Percentiles rank a stretch among this genome's conserved stretches.
Conservation (phyloP, 768 basidiomycete genomes). For the Suillus plorans region DNA sequence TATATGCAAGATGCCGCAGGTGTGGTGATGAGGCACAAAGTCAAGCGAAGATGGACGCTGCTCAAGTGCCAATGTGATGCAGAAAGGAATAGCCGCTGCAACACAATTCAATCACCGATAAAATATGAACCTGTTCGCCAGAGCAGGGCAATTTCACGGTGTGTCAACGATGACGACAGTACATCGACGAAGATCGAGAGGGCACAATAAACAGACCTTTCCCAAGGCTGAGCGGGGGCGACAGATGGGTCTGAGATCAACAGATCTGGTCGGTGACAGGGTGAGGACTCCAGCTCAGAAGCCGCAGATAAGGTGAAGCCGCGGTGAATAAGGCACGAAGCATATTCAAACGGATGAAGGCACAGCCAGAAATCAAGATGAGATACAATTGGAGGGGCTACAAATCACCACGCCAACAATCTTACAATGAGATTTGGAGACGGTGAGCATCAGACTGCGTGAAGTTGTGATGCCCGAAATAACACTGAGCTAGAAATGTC, state of each 20-base stretch:
- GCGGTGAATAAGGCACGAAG: background rate
- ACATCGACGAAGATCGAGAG: too few relatives aligned
- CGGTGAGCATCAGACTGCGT: background rate
- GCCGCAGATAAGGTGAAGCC: background rate
- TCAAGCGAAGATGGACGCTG: background rate
- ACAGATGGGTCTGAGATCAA: background rate
- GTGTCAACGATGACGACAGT: background rate
- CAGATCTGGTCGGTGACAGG: background rate
- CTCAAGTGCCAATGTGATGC: background rate
- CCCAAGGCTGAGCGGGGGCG: background rate
- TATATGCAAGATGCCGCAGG: conserved; percentile 18
- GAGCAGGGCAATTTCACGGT: background rate
- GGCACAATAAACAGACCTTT: background rate
- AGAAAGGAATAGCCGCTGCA: background rate
- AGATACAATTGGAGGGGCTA: background rate
- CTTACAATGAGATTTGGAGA: background rate
- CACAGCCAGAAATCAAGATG: background rate
- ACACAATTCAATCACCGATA: background rate
- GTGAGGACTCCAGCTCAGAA: background rate
- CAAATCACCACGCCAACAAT: background rate
- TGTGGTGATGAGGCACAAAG: conserved; percentile 3
- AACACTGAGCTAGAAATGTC: background rate
- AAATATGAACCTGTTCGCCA: background rate
- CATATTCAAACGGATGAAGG: background rate
- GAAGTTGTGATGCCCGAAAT: background rate